Base-by-base conservation (phyloP, 306 rosid genomes). In the Rosa chinensis region DNA sequence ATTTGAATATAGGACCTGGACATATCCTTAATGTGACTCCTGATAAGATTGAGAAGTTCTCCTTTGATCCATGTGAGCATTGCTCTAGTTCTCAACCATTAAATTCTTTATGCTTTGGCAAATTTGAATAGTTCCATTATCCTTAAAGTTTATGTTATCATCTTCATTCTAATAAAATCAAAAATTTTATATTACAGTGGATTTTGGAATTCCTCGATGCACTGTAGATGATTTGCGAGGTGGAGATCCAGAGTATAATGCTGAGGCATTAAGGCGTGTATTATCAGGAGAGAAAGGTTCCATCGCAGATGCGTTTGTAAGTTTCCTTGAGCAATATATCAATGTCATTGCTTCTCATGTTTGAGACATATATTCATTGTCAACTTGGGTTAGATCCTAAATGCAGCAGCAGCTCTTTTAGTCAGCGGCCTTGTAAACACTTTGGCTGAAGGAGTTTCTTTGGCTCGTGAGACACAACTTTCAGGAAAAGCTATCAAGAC, bases 21-120 rank as follows among this genome's bases (percentile, higher is more conserved):
- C 42, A 88, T 45, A 85, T 96, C 83, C 96, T 90, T 79, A 96
- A 93, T 28, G 96, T 96, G 58, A 96, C 96, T 59, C 93, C 96
- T 2, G 89, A 85, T 28, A 86, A 85, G 83, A 85, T 93, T 18
- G 92, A 96, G 20, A 87, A 84, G 86, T 93, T 93, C 85, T 78
- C 89, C 40, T 91, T 91, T 63, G 98, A 96, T 87, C 99, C 99
- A 81, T 66, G 99, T 96, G 88, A 90, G 94, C 76, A 85, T 80
- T 35, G 16, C 28, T 70, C 73, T 80, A 28, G 37, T 52, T 75
- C 35, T 52, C 85, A 25, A 81, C 73, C 63, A 17, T 80, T 45
- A 59, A 23, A 69, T 74, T 74, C 37, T 35, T 50, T 56, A n/a
- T 74, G 13, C 35, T 42, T 32, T 53, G 5, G 59, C 18, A 72